Evolutionary conservation across 805 yeast genomes (phyloP), one percentile per base, ranked within the genome.

Genomic region (Tetrapisispora phaffii): DNA sequence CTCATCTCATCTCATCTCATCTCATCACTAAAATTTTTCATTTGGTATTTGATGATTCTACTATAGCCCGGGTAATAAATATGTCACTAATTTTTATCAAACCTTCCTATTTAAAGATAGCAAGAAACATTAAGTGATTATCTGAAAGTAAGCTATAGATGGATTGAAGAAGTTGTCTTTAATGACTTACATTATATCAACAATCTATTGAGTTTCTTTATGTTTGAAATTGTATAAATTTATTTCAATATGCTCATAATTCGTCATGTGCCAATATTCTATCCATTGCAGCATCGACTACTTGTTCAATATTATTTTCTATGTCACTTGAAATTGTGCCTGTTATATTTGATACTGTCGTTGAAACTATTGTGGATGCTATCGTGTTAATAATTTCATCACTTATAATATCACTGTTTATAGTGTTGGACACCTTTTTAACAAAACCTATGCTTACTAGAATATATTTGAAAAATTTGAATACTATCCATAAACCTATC

Each of bases 391-490:
- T 36, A 3, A 23, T n/a, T 23, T 36, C 31, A 12, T 34, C 16
- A 7, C n/a, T 36, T 23, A 13, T n/a, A 23, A 16, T 23, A 22
- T 36, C 26, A 3, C 8, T 31, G n/a, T 15, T 35, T 10, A 17
- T 19, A 26, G 22, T 7, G 2, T 17, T 10, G 15, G 40, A n/a
- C 7, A 43, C 12, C 17, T 43, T 44, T 31, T 48, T 50, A 5
- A 56, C 55, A 10, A 61, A 45, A 7, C 67, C 67, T 1, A 57
- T 39, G 2, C 61, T 42, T 9, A 51, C 42, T 29, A 64, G 44
- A 4, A 61, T 51, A 3, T 57, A 59, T 50, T 72, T 76, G 50
- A 72, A 63, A 39, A 63, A 60, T 24, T 56, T 56, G 53, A 64
- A 64, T 39, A 55, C 41, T 12, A 62, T 21, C 67, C 67, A 64